Evolutionary conservation across 495 filamentous ascomycete species (phyloP).

Genomic region (Hyaloscypha finlandica): DNA sequence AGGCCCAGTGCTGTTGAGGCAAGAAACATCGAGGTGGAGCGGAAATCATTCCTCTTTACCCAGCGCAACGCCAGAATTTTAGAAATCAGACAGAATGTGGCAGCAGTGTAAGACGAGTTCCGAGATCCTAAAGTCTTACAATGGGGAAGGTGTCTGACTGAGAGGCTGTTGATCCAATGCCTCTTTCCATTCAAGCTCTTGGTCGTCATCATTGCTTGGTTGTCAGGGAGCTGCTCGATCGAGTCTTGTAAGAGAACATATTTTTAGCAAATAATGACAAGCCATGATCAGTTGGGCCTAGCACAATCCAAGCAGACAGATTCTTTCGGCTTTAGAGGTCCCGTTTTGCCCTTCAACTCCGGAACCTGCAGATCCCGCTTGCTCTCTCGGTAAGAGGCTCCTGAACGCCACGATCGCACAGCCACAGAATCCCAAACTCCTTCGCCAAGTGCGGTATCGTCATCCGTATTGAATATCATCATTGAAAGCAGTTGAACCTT

Average conservation of each 20-base stretch:
- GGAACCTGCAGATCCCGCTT: background rate
- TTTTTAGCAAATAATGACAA: background rate
- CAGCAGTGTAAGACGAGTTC: constrained; percentile 1
- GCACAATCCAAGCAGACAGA: background rate
- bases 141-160: background rate
- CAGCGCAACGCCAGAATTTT: background rate
- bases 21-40: background rate
- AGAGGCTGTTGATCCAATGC: background rate
- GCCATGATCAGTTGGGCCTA: background rate
- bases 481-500: constrained; percentile 2
- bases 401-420: constrained; percentile 10
- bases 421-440: constrained; percentile 1
- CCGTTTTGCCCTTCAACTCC: background rate
- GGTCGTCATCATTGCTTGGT: background rate
- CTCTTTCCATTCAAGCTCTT: background rate
- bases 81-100: background rate
- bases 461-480: constrained; percentile 19
- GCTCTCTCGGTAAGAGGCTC: background rate
- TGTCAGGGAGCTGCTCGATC: background rate
- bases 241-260: background rate
- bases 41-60: background rate
- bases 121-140: background rate
- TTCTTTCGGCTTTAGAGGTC: background rate
- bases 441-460: background rate
- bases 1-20: background rate